phyloP scores from a whole-genome alignment of 2,329 filamentous ascomycete species.

The Fusarium nodosum region DNA sequence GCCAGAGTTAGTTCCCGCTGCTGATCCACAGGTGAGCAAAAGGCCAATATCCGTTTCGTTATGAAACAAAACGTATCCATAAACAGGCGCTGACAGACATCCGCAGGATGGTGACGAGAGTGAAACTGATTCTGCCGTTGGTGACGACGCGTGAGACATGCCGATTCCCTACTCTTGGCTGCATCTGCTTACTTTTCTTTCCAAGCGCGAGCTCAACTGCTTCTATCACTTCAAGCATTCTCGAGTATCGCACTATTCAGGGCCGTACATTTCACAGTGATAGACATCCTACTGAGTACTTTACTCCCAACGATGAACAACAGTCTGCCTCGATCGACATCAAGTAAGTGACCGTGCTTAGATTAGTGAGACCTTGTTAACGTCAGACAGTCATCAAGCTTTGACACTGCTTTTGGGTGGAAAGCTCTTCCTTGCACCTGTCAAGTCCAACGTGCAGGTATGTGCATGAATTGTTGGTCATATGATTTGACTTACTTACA shows the following conservation, averaged over 20 bases:
- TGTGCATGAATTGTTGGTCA: not conserved
- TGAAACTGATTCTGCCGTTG: conserved; percentile 36
- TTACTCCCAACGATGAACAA: conserved; percentile 46
- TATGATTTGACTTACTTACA: not conserved
- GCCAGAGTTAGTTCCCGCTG: conserved; percentile 36
- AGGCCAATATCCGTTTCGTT: not conserved
- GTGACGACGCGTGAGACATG: conserved; percentile 28
- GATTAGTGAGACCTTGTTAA: not conserved
- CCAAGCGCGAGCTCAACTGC: conserved; percentile 44
- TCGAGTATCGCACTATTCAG: conserved; percentile 45
- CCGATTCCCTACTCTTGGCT: not conserved
- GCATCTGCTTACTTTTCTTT: conserved; percentile 5
- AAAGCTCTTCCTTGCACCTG: conserved; percentile 41
- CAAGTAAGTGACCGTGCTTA: conserved; percentile 14
- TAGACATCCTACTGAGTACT: conserved; percentile 42
- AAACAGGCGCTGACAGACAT: not conserved
- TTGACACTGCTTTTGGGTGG: conserved; percentile 37
- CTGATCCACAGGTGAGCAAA: conserved; percentile 34
- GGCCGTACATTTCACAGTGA: conserved; percentile 47
- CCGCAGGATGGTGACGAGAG: conserved; percentile 31
- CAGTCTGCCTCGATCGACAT: conserved; percentile 47
- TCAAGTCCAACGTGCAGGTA: conserved; percentile 38
- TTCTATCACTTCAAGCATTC: conserved; percentile 43
- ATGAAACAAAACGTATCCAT: not conserved
- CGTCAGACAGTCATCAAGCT: conserved; percentile 39